Evolutionary conservation across 306 rosid species (phyloP).

Genomic region (Gillenia trifoliata): DNA sequence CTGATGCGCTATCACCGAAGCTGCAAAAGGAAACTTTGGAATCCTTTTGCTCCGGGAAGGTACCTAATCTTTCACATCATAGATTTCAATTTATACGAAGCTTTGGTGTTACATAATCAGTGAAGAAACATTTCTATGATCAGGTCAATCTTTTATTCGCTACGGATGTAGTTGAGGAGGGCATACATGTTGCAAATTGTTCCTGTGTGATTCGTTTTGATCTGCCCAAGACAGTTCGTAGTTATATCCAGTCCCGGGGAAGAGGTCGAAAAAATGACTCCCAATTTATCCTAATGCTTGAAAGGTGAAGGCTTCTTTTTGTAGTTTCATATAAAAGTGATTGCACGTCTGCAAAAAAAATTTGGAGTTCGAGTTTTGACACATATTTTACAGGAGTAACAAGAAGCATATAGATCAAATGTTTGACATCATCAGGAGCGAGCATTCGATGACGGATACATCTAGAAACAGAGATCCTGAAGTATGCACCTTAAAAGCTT

Average conservation of each 20-base stretch:
- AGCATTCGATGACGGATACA: slow-evolving; percentile 63
- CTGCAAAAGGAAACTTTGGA: slow-evolving; percentile 73
- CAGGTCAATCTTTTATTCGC: slow-evolving; percentile 86
- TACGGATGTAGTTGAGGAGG: slow-evolving; percentile 94
- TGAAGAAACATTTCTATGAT: slow-evolving; percentile 27
- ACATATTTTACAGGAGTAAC: slow-evolving; percentile 51
- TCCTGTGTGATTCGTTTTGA: slow-evolving; percentile 88
- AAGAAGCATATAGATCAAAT: slow-evolving; percentile 60
- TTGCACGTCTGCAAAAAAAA: too few species aligned
- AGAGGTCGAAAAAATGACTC: slow-evolving; percentile 72
- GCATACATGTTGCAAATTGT: slow-evolving; percentile 82
- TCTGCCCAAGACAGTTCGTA: slow-evolving; percentile 80
- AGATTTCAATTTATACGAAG: background rate
- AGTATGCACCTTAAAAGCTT: slow-evolving; percentile 28
- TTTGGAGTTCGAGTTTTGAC: background rate
- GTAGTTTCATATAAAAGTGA: slow-evolving; percentile 4
- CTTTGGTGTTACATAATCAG: slow-evolving; percentile 16
- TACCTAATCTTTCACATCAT: slow-evolving; percentile 23
- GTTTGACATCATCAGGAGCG: slow-evolving; percentile 65
- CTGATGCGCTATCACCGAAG: slow-evolving; percentile 55
- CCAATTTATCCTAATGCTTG: slow-evolving; percentile 69
- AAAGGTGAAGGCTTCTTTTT: slow-evolving; percentile 53
- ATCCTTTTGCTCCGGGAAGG: slow-evolving; percentile 80
- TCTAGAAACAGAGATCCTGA: slow-evolving; percentile 47
- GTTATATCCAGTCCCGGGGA: slow-evolving; percentile 90